Percentiles rank a stretch among this genome's conserved stretches.
Conservation (phyloP, 1,139 yeast genomes). For the Geotrichum australiense region DNA sequence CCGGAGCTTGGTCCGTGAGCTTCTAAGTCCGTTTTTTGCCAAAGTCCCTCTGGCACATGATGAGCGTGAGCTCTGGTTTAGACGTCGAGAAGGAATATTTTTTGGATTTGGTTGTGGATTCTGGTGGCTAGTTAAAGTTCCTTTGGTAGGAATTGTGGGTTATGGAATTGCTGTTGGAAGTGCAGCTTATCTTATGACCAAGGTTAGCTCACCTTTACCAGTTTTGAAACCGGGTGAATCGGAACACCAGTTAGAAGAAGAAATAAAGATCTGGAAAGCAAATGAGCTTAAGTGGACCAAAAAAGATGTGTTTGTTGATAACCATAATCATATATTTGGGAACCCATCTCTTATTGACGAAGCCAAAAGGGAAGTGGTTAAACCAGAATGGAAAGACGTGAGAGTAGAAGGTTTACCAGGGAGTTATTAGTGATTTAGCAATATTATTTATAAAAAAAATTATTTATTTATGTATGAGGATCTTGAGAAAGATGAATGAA, state of each 20-base stretch:
- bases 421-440: no score
- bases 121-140: conserved; percentile 40
- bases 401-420: no score
- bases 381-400: no score
- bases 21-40: conserved; percentile 48
- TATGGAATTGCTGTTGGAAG: conserved; percentile 52
- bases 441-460: no score
- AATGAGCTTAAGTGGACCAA: conserved; percentile 28
- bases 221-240: not conserved
- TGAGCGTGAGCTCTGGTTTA: conserved; percentile 48
- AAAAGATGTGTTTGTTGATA: conserved; percentile 13
- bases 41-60: conserved; percentile 41
- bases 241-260: conserved; percentile 14
- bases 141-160: conserved; percentile 44
- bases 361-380: no score
- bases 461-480: no score
- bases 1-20: conserved; percentile 40
- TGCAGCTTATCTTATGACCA: conserved; percentile 49
- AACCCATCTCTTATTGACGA: no score
- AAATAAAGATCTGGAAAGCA: conserved; percentile 27
- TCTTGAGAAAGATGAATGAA: no score
- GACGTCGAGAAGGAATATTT: conserved; percentile 50
- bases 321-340: no score
- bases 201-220: conserved; percentile 50
- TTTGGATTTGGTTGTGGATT: conserved; percentile 54